Base-by-base conservation (phyloP, 2,329 filamentous ascomycete species). In the Gnomoniopsis smithogilvyi region DNA sequence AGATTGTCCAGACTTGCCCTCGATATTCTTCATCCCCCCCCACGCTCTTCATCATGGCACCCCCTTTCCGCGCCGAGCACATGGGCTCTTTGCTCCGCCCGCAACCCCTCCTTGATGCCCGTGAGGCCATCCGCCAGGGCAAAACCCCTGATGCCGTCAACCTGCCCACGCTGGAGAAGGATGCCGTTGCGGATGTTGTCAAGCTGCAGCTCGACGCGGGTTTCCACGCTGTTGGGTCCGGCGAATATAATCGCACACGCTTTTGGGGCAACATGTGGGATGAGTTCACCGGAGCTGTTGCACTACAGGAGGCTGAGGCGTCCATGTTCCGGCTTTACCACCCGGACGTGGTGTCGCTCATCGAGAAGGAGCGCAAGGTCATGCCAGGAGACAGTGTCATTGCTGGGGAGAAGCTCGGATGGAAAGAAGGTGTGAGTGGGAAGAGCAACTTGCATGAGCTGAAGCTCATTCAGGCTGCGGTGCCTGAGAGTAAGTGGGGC, bases 171-270 rank as follows among this genome's bases (percentile, higher is more conserved):
- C 73, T 88, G 24, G 89, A 93, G 73, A 82, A 87, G 67, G 80
- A 82, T 69, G 80, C 87, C 38, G 83, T 91, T 64, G 81, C 80
- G 48, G 79, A 89, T 12, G 84, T 91, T 24, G 85, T 92, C 57
- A 80, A 86, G 69, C 76, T 87, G 60, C 90, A 92, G 77, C 80
- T 81, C 56, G 80, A 87, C 58, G 78, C 89, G 1, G 86, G 88
- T 50, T 82, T 88, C 69, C 83, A 84, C 62, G 85, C 83, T 26
- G 78, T 92, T 58, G 89, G 83, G 46, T 87, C 87, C 65, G 90
- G 90, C 69, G 90, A 93, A 74, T 92, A 87, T 69, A 74, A 74
- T 64, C 78, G 80, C 52, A 80, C 78, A 15, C 74, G 77, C 48
- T 80, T 80, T 70, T 80, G 80, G 80, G 80, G 80, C 17, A 69